phyloP scores from a whole-genome alignment of 306 rosid species.

The Pterocarpus santalinus region DNA sequence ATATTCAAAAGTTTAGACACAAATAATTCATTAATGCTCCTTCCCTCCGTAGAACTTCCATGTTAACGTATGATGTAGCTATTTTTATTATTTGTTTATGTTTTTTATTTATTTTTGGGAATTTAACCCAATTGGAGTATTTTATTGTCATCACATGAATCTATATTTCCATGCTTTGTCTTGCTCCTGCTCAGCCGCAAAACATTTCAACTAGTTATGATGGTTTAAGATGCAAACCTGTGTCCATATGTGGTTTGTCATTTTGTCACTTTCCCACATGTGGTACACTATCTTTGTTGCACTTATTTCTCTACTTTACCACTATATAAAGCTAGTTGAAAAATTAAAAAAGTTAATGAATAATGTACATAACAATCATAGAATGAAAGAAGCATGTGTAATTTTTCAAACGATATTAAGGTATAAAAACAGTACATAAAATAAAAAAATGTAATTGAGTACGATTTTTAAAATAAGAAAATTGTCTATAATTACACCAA shows the following conservation, averaged over 20 bases:
- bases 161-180: neutral
- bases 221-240: neutral
- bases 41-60: neutral
- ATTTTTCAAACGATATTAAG: too few relatives aligned
- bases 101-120: neutral
- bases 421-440: too few relatives aligned
- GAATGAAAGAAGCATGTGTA: too few relatives aligned
- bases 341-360: too few relatives aligned
- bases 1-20: too few relatives aligned
- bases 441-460: too few relatives aligned
- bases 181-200: neutral
- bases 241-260: constrained; percentile 27
- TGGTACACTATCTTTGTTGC: neutral
- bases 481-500: too few relatives aligned
- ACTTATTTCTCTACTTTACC: too few relatives aligned
- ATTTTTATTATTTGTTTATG: neutral
- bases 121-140: constrained; percentile 28
- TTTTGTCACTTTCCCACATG: constrained; percentile 7
- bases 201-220: constrained; percentile 3
- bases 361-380: too few relatives aligned
- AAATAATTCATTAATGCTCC: too few relatives aligned
- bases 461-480: too few relatives aligned
- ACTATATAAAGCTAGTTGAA: too few relatives aligned
- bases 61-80: neutral
- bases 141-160: constrained; percentile 3